Conservation (phyloP, 2,329 filamentous ascomycete genomes). For the Arthroderma uncinatum region DNA sequence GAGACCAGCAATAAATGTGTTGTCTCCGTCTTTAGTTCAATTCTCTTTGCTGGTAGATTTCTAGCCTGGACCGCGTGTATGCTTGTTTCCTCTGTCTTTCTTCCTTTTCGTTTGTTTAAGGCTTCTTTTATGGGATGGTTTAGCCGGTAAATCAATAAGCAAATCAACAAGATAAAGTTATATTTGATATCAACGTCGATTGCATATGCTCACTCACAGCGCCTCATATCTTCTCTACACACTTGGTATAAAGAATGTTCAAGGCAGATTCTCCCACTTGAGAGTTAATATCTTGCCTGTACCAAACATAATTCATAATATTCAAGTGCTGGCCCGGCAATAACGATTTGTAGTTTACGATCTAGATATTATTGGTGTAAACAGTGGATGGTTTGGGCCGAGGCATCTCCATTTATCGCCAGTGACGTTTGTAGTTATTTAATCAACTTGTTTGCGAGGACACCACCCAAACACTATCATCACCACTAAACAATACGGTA, state of each 20-base stretch:
- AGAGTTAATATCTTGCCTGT: too few relatives aligned
- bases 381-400: too few relatives aligned
- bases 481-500: background rate
- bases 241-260: background rate
- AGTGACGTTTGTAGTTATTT: too few relatives aligned
- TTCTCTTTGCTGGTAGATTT: background rate
- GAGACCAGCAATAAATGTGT: conserved; percentile 10
- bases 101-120: background rate
- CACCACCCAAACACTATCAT: background rate
- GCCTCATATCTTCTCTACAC: background rate
- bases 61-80: background rate
- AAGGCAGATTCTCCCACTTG: background rate
- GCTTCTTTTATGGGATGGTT: background rate
- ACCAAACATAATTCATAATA: too few relatives aligned
- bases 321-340: too few relatives aligned
- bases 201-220: background rate
- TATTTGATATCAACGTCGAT: background rate
- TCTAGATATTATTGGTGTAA: too few relatives aligned
- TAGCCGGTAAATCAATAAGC: background rate
- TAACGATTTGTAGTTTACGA: too few relatives aligned
- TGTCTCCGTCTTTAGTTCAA: background rate
- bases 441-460: too few relatives aligned
- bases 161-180: background rate
- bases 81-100: background rate
- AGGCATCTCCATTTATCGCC: too few relatives aligned